Evolutionary conservation across 2,329 filamentous ascomycete species (phyloP).

Genomic region (Pseudopyrenochaeta lycopersici): DNA sequence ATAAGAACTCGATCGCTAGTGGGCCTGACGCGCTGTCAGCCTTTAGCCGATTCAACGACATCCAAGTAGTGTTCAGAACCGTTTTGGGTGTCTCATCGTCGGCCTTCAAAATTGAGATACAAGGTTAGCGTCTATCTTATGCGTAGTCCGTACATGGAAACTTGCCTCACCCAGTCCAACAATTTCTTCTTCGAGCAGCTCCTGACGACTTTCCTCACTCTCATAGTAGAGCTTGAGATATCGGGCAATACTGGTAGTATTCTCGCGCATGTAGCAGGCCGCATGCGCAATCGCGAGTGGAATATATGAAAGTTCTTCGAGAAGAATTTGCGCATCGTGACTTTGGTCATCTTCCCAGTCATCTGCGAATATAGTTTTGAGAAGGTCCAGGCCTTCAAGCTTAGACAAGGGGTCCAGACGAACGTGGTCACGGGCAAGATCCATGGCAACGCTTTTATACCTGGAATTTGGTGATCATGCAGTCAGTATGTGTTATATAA

Average conservation of each 20-base stretch:
- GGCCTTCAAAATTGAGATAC: too few relatives aligned
- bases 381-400: constrained; percentile 9
- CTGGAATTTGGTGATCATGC: background rate
- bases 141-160: too few relatives aligned
- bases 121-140: too few relatives aligned
- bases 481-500: background rate
- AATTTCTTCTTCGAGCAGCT: constrained; percentile 11
- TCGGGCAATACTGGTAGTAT: constrained; percentile 8
- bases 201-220: constrained; percentile 9
- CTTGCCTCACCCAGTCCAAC: constrained; percentile 4
- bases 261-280: constrained; percentile 35
- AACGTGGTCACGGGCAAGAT: constrained; percentile 7
- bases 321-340: constrained; percentile 1
- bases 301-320: constrained; percentile 33
- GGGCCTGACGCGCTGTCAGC: constrained; percentile 15
- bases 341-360: constrained; percentile 8
- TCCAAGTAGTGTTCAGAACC: constrained; percentile 16
- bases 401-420: constrained; percentile 10
- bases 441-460: constrained; percentile 39
- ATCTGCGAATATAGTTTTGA: constrained; percentile 6
- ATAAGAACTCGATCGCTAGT: constrained; percentile 9
- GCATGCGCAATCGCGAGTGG: constrained; percentile 19
- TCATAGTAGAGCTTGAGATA: constrained; percentile 18
- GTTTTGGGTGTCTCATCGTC: constrained; percentile 13
- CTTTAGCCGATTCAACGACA: constrained; percentile 13